Evolutionary conservation across 2,329 filamentous ascomycete species (phyloP), one percentile per base, ranked within the genome.

Genomic region (Cryphonectria parasitica): DNA sequence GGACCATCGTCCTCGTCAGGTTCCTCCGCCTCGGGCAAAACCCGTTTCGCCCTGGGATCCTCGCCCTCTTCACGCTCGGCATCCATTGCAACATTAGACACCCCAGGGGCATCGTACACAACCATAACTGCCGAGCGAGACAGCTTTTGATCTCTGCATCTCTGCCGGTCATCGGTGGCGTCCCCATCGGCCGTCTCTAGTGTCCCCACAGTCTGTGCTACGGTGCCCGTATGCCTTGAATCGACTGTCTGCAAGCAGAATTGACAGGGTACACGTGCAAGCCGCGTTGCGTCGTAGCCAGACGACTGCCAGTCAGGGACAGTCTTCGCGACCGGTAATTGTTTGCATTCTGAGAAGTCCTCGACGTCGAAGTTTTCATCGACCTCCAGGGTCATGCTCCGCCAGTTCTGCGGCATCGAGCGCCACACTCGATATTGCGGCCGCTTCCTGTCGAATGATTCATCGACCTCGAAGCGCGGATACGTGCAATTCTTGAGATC

Each of bases 281-380:
- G 34, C 7, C 11, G 31, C 58, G 19, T 13, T 22, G 34, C 2
- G 22, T 61, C 58, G 34, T 36, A 61, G 1, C 39, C 58, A 25
- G 31, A 4, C 19, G 22, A 34, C 31, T 39, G 58, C 34, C 58
- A 61, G 19, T 39, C 58, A 7, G 34, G 31, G 22, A 39, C 34
- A 17, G 58, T 61, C 31, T 34, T 61, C 2, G 58, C 58, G 31
- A 61, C 34, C 58, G 34, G 58, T 11, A 61, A 7, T 25, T 34
- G 58, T 15, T n/a, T n/a, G 22, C 25, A 25, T 17, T 5, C 43
- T 15, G 34, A 58, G 8, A 56, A 39, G 39, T 43, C 64, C 34
- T 43, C 34, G 17, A 58, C 13, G 52, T 66, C 64, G 11, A 66
- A 66, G 3, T 58, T 10, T 25, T 66, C 52, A n/a, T 58, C 64